Base-by-base conservation (phyloP, 1,284 basidiomycete genomes). In the Ustilago cynodontis region DNA sequence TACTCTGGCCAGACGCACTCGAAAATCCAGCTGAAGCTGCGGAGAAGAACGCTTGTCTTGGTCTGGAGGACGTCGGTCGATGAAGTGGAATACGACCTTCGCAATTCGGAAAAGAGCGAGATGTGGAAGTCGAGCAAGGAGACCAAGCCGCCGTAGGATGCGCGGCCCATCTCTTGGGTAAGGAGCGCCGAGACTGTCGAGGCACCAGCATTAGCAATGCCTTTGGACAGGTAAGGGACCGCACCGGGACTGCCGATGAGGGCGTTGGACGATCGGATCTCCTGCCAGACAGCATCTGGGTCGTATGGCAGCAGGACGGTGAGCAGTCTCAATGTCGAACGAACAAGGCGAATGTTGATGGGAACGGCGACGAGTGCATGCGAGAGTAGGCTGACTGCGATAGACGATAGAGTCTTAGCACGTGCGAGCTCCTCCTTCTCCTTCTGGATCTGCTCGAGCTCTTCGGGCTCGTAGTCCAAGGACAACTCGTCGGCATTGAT, bases 1-100 rank as follows among this genome's bases (percentile, higher is more conserved):
- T 94, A 91, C 77, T 93, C 92, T 0, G 92, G 89, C 94, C 94
- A 95, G 31, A 95, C 90, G 83, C 93, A 92, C 24, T 91, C 90
- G 78, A 93, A 92, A 10, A 94, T 89, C 81, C 95, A 94, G 18
- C 88, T 88, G 10, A 90, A 88, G 0, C 92, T 92, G 33, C 93
- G 91, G 55, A 92, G 87, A 13, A 95, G 88, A 6, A 95, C 93
- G 66, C 93, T 91, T 71, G 92, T 91, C 85, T 94, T 95, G 53
- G 93, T 86, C 68, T 91, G 89, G 60, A 90, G 89, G 20, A 93
- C 86, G 8, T 86, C 82, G 31, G 64, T 88, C 0, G 90, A 87
- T 31, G 91, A 87, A 10, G 87, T 85, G 16, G 89, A 80, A 43
- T 89, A 88, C 0, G 91, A 90, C 5, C 90, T 86, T 16, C 90